Percentiles rank a stretch among this genome's conserved stretches.
phyloP scores from a whole-genome alignment of 108 stramenopile species.

The Skeletonema potamos region DNA sequence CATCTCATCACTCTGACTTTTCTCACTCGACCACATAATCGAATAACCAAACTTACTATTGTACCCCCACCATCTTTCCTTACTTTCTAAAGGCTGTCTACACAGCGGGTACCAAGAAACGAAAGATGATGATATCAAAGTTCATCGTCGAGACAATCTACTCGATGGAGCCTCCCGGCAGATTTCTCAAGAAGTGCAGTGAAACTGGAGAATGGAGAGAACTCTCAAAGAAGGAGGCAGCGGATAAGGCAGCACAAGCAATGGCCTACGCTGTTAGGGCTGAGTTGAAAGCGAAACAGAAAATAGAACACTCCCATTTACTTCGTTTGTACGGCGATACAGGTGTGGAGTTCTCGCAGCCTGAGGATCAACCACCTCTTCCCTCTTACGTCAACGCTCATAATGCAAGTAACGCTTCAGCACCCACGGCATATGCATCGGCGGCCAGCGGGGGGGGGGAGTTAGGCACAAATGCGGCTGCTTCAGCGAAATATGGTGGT shows the following conservation, averaged over 20 bases:
- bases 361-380: neutral
- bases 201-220: conserved; percentile 50
- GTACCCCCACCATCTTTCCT: too few species aligned
- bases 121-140: conserved; percentile 65
- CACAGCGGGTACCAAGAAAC: conserved; percentile 54
- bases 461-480: neutral
- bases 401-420: neutral
- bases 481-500: neutral
- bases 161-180: conserved; percentile 58
- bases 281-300: neutral
- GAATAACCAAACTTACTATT: too few species aligned
- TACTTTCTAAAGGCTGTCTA: conserved; percentile 53
- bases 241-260: conserved; percentile 68
- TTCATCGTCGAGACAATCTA: conserved; percentile 63
- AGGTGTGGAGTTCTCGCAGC: neutral
- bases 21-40: too few species aligned
- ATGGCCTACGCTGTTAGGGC: neutral
- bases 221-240: conserved; percentile 67
- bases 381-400: neutral
- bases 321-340: neutral
- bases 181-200: too few species aligned
- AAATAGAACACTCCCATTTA: neutral
- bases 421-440: neutral
- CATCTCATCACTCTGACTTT: too few species aligned
- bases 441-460: neutral